Evolutionary conservation across 2,329 filamentous ascomycete species (phyloP).

Genomic region (Aspergillus thermomutatus): DNA sequence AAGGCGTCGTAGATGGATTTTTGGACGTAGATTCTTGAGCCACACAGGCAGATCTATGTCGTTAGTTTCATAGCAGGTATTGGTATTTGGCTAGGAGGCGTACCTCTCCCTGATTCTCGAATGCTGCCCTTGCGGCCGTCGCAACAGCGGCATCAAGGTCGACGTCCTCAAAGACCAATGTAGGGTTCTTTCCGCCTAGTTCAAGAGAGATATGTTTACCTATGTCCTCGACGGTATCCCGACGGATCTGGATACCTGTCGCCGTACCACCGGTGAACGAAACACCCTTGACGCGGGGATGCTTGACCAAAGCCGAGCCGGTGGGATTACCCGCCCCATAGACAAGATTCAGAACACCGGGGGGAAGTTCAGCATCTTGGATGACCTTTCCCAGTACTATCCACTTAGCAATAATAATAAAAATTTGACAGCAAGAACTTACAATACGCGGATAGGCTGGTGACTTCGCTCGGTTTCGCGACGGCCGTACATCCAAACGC

Average conservation of each 20-base stretch:
- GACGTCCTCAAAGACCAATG: constrained; percentile 17
- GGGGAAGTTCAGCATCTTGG: constrained; percentile 11
- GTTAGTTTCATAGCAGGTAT: neutral
- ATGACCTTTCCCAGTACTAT: constrained; percentile 15
- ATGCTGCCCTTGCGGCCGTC: constrained; percentile 13
- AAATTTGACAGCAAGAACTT: neutral
- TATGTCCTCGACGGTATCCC: constrained; percentile 19
- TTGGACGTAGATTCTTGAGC: constrained; percentile 65
- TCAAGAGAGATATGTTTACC: constrained; percentile 19
- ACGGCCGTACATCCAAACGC: constrained; percentile 19
- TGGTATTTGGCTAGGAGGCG: no score
- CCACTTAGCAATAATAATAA: neutral
- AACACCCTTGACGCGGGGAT: constrained; percentile 13
- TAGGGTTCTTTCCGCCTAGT: constrained; percentile 18
- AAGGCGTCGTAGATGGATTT: constrained; percentile 60
- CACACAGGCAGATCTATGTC: constrained; percentile 49
- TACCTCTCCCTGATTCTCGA: constrained; percentile 17
- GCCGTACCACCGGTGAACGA: constrained; percentile 17
- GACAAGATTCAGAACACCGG: constrained; percentile 15
- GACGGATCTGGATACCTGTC: constrained; percentile 15
- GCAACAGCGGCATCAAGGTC: constrained; percentile 12
- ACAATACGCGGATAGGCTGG: constrained; percentile 15
- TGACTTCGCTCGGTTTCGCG: constrained; percentile 17
- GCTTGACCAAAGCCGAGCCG: constrained; percentile 12
- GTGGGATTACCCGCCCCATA: constrained; percentile 12